Evolutionary conservation across 306 rosid species (phyloP), one percentile per base, ranked within the genome.

Genomic region (Ormosia semicastrata): DNA sequence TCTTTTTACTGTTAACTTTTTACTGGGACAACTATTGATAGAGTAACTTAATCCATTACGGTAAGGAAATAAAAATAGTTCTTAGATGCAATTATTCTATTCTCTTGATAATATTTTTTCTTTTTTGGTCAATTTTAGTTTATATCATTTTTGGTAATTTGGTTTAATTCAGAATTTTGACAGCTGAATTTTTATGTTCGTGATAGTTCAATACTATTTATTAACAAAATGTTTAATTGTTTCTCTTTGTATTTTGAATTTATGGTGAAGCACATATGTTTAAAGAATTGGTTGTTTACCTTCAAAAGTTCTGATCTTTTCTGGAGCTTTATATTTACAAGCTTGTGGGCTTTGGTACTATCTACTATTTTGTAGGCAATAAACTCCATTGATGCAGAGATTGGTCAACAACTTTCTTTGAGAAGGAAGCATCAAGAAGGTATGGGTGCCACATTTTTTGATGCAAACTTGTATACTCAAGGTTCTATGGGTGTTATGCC

Each of bases 371-470:
- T 88, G 53, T 53, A 95, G 99, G 99, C 98, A 15, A 88, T 93
- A 88, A 90, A 80, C 68, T 86, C 96, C 54, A 93, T 95, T 46
- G 98, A 95, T 66, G 89, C 94, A 15, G 99, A 95, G 82, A 95
- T 95, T 77, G 87, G 87, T 79, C 93, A 90, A 73, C 98, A 92
- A 66, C 97, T 95, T 73, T 78, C 97, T 64, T 72, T 89, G 83
- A 88, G 98, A 89, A 95, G 98, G 92, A 93, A 95, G 78, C 96
- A 91, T 81, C 86, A 94, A 76, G 99, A 93, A 40, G 94, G 94
- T 75, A 90, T 88, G 76, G 91, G 95, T 79, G 76, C 97, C 56
- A 87, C 92, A 15, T 95, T 84, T 89, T 95, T 91, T 87, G 98
- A 95, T 82, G 65, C 92, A 72, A 90, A 80, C 85, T 82, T 95